A percentile compares a stretch with the other conserved stretches of the same genome.
Conservation (phyloP, 2,329 filamentous ascomycete species). For the Fusarium siculi region DNA sequence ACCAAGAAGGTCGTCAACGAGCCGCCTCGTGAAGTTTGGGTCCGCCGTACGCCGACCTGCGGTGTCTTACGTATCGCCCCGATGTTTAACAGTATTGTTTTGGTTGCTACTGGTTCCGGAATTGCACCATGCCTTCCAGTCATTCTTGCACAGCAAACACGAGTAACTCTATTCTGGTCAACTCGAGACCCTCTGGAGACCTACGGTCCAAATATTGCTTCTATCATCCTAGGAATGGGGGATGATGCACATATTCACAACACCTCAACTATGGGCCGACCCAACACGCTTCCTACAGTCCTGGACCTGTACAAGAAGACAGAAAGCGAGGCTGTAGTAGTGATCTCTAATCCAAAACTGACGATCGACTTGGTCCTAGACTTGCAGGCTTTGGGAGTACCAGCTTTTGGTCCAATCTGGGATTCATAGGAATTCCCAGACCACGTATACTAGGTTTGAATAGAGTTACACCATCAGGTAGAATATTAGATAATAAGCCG, state of each 20-base stretch:
- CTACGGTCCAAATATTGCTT: slow-evolving; percentile 65
- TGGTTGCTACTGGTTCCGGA: slow-evolving; percentile 76
- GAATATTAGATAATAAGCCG: neutral
- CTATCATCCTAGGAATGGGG: slow-evolving; percentile 64
- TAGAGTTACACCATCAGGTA: neutral
- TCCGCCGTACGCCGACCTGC: slow-evolving; percentile 69
- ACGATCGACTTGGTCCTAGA: slow-evolving; percentile 72
- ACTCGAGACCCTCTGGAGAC: slow-evolving; percentile 65
- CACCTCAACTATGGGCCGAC: slow-evolving; percentile 64
- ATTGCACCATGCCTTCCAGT: slow-evolving; percentile 68
- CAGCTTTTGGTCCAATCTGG: slow-evolving; percentile 76
- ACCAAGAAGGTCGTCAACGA: slow-evolving; percentile 66
- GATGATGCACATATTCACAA: slow-evolving; percentile 71
- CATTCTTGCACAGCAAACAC: slow-evolving; percentile 58
- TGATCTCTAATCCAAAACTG: slow-evolving; percentile 72
- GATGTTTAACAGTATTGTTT: slow-evolving; percentile 69
- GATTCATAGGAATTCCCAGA: slow-evolving; percentile 51
- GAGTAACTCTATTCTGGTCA: slow-evolving; percentile 71
- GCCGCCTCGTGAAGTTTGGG: slow-evolving; percentile 69
- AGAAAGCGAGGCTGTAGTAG: slow-evolving; percentile 72
- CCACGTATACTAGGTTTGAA: neutral
- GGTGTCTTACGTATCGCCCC: slow-evolving; percentile 72
- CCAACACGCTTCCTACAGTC: slow-evolving; percentile 57
- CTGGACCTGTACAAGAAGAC: slow-evolving; percentile 63
- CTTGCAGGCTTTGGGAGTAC: slow-evolving; percentile 69